Base-by-base conservation (phyloP, 768 basidiomycete genomes). In the Naganishia vaughanmartiniae region DNA sequence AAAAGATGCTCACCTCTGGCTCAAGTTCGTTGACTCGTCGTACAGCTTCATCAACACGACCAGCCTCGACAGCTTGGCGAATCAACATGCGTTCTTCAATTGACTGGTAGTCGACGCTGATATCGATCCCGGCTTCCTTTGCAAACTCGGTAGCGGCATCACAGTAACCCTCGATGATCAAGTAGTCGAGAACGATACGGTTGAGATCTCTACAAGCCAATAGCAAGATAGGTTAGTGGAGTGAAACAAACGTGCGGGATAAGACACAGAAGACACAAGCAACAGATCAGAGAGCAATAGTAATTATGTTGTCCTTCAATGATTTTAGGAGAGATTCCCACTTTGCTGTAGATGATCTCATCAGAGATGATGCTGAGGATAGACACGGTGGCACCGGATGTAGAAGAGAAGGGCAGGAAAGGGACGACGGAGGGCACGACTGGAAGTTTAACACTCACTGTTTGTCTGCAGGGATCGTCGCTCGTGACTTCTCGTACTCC, bases 321-420 rank as follows among this genome's bases (percentile, higher is more conserved):
- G 81, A 77, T 72, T 82, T 81, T 92, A 93, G 89, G 95, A 93
- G 95, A 98, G 95, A 98, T 98, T 99, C 95, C 95, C 94, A 97
- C 85, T 89, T 83, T 77, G 74, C 81, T 86, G 83, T 84, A 81
- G 90, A 89, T 90, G 90, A 89, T 80, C 83, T 80, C 76, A 79
- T 82, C 80, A 74, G 75, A 72, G 72, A 74, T 54, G 33, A 36
- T 55, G n/a, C 48, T 26, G 48, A 51, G 48, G 7, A 24, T n/a
- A 12, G 48, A n/a, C n/a, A 24, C n/a, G 21, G 24, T 3, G 7
- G 48, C 48, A 24, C 48, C 12, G n/a, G 24, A 7, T n/a, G 24
- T 9, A 48, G 30, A 68, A 67, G 70, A 75, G 65, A 34, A 53
- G 15, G 45, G 15, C 17, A 33, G 56, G 54, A 66, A 54, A 1